These are phyloP conservation scores for Taphrina pruni DNA, from an alignment of 1,139 yeast genomes.

Conservation along the genomic window DNA sequence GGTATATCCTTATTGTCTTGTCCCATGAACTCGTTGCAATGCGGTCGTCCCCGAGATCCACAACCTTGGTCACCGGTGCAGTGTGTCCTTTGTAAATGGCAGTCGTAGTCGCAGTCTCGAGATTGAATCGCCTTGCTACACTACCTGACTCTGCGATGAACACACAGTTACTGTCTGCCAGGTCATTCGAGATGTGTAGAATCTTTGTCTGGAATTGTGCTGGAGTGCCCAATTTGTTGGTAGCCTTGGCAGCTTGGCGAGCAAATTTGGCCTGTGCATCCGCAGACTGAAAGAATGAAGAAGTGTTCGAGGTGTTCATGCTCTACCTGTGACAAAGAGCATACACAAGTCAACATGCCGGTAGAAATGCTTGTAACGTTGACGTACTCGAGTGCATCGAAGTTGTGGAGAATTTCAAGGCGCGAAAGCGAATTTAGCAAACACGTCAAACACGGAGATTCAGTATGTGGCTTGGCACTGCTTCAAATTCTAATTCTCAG, in stretches of 20 bases:
- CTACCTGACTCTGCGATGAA: constrained; percentile 35
- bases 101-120: constrained; percentile 14
- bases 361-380: background rate
- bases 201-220: constrained; percentile 21
- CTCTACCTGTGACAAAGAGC: background rate
- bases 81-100: constrained; percentile 37
- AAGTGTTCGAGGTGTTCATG: constrained; percentile 36
- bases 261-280: constrained; percentile 39
- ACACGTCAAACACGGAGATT: constrained; percentile 2
- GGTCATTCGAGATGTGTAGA: constrained; percentile 26
- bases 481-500: too few relatives aligned
- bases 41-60: constrained; percentile 18
- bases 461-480: background rate
- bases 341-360: background rate
- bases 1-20: constrained; percentile 37
- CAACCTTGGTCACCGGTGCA: constrained; percentile 41
- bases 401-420: background rate
- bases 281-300: constrained; percentile 33
- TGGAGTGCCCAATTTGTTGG: constrained; percentile 25
- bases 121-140: constrained; percentile 19
- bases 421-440: background rate
- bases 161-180: constrained; percentile 1
- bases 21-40: constrained; percentile 40
- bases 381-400: background rate
- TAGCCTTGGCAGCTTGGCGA: constrained; percentile 34